These are phyloP conservation scores for Durusdinium trenchii DNA, from an alignment of 73 alveolate species.

Conservation along the genomic window DNA sequence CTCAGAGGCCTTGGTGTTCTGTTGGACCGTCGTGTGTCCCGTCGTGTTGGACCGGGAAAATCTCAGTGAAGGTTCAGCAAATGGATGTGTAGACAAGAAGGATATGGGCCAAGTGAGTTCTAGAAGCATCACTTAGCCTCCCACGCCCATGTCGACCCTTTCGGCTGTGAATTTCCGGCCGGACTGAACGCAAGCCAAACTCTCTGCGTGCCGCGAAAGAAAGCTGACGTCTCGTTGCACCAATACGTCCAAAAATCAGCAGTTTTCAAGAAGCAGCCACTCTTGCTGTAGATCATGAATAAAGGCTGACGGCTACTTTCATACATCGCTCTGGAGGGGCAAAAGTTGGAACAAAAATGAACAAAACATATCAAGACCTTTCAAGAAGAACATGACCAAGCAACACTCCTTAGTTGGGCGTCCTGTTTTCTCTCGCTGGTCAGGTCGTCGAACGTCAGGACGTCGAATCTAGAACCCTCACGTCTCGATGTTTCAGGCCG, in stretches of 20 bases:
- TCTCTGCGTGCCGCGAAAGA: too few species aligned
- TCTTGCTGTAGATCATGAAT: too few species aligned
- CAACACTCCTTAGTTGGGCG: not conserved
- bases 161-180: conserved; percentile 50
- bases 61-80: not conserved
- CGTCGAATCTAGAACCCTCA: not conserved
- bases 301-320: not conserved
- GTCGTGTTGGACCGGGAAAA: not conserved
- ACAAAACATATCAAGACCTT: not conserved
- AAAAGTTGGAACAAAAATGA: too few species aligned
- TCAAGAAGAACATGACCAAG: not conserved
- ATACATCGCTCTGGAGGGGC: not conserved
- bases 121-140: not conserved
- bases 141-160: conserved; percentile 29
- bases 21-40: too few species aligned
- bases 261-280: too few species aligned
- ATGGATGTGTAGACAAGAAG: not conserved
- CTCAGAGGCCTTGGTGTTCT: conserved; percentile 45
- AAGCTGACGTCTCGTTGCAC: too few species aligned
- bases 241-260: too few species aligned
- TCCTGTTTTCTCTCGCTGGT: not conserved
- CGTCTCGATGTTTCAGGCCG: too few species aligned
- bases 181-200: conserved; percentile 78
- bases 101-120: not conserved
- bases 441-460: not conserved